Percentiles rank a stretch among this genome's conserved stretches.
Evolutionary conservation across 768 basidiomycete genomes (phyloP).

Genomic region (Cyclocybe cylindracea): DNA sequence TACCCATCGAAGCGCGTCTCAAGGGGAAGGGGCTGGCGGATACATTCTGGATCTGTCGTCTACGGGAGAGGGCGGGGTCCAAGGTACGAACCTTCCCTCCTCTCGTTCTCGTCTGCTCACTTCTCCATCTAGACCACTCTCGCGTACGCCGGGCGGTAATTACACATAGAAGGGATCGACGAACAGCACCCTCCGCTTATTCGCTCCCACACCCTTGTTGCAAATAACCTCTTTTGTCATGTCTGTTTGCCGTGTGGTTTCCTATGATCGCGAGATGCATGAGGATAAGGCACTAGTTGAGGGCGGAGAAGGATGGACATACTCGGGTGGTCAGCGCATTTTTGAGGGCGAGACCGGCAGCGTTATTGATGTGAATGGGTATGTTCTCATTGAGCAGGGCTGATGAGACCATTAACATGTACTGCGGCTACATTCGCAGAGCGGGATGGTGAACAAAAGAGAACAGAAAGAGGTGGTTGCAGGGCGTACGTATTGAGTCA

Average conservation of each 20-base stretch:
- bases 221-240: constrained; percentile 43
- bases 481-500: constrained; percentile 83
- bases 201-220: too few relatives aligned
- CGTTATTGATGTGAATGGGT: constrained; percentile 79
- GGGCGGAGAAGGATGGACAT: constrained; percentile 36
- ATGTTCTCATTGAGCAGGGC: constrained; percentile 80
- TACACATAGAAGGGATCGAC: too few relatives aligned
- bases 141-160: too few relatives aligned
- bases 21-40: too few relatives aligned
- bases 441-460: constrained; percentile 19
- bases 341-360: constrained; percentile 95
- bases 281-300: constrained; percentile 12
- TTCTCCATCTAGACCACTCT: too few relatives aligned
- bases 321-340: constrained; percentile 91
- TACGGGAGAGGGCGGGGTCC: too few relatives aligned
- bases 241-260: constrained; percentile 70
- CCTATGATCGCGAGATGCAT: constrained; percentile 47
- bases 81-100: too few relatives aligned
- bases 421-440: constrained; percentile 66
- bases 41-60: too few relatives aligned
- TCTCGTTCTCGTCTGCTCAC: too few relatives aligned
- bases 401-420: constrained; percentile 89
- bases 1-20: too few relatives aligned
- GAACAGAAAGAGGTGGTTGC: constrained; percentile 13
- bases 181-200: too few relatives aligned